These are phyloP conservation scores for Solanum hybrid DNA, from an alignment of 305 asterid genomes.

Conservation along the genomic window DNA sequence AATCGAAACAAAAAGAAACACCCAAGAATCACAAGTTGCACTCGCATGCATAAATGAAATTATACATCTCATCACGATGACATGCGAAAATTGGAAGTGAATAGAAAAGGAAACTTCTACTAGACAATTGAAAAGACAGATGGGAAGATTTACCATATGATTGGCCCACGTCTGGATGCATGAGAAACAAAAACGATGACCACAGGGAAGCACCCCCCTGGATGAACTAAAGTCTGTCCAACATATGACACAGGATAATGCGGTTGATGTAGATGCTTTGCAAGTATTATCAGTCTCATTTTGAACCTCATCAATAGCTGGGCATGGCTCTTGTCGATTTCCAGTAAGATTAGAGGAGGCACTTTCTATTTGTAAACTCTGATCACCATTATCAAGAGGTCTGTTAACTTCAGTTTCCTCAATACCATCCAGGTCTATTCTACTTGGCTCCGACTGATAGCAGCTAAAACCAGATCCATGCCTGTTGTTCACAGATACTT, in stretches of 20 bases:
- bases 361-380: slow-evolving; percentile 8
- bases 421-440: slow-evolving; percentile 15
- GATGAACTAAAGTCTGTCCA: slow-evolving; percentile 76
- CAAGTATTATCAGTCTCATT: slow-evolving; percentile 14
- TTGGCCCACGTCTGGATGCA: slow-evolving; percentile 84
- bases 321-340: slow-evolving; percentile 12
- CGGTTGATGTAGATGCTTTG: slow-evolving; percentile 23
- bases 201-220: slow-evolving; percentile 84
- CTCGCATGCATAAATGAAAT: not conserved
- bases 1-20: not conserved
- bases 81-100: not conserved
- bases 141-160: slow-evolving; percentile 40
- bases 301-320: slow-evolving; percentile 18
- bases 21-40: not conserved
- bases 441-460: slow-evolving; percentile 1
- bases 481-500: slow-evolving; percentile 12
- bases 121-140: not conserved
- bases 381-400: slow-evolving; percentile 11
- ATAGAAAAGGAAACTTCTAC: not conserved
- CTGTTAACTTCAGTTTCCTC: slow-evolving; percentile 23
- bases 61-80: not conserved
- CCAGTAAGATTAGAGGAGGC: slow-evolving; percentile 12
- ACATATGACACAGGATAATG: slow-evolving; percentile 83
- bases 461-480: slow-evolving; percentile 11
- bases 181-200: slow-evolving; percentile 87